phyloP scores from a whole-genome alignment of 2,329 filamentous ascomycete genomes.

The Tolypocladium sp. region DNA sequence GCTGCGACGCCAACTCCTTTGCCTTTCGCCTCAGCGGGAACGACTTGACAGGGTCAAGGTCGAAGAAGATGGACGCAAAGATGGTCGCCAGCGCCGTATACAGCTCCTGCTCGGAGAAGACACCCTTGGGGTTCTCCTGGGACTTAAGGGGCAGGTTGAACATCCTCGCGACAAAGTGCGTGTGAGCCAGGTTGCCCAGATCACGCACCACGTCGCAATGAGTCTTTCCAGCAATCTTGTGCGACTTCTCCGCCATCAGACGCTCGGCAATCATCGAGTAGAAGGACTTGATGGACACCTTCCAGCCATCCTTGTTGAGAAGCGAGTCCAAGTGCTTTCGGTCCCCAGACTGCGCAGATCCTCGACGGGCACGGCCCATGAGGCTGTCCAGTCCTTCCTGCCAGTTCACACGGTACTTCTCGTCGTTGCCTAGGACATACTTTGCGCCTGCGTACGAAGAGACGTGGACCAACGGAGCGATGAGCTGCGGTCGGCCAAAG shows the following conservation, averaged over 20 bases:
- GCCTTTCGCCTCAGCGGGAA: conserved; percentile 54
- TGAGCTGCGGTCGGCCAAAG: conserved; percentile 51
- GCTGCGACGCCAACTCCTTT: conserved; percentile 44
- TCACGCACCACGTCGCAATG: conserved; percentile 66
- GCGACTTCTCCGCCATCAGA: conserved; percentile 57
- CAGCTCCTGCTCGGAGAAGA: conserved; percentile 45
- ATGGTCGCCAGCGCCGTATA: conserved; percentile 57
- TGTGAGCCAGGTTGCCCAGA: conserved; percentile 58
- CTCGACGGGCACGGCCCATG: conserved; percentile 42
- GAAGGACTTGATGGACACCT: conserved; percentile 54
- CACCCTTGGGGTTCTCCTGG: conserved; percentile 46
- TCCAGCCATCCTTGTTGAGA: conserved; percentile 54
- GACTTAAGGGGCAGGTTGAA: conserved; percentile 63
- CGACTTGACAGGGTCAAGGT: conserved; percentile 56
- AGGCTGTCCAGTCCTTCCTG: conserved; percentile 53
- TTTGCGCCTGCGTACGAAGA: conserved; percentile 52
- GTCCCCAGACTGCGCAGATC: conserved; percentile 36
- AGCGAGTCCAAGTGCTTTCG: conserved; percentile 45
- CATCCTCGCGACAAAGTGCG: conserved; percentile 51
- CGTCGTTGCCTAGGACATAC: conserved; percentile 49
- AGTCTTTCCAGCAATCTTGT: conserved; percentile 41
- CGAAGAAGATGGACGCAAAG: conserved; percentile 56
- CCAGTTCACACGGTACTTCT: conserved; percentile 58
- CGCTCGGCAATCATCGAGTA: conserved; percentile 53
- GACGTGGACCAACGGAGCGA: conserved; percentile 43